Evolutionary conservation across 2,329 filamentous ascomycete species (phyloP), one percentile per base, ranked within the genome.

Genomic region (Rutstroemia sydowiana): DNA sequence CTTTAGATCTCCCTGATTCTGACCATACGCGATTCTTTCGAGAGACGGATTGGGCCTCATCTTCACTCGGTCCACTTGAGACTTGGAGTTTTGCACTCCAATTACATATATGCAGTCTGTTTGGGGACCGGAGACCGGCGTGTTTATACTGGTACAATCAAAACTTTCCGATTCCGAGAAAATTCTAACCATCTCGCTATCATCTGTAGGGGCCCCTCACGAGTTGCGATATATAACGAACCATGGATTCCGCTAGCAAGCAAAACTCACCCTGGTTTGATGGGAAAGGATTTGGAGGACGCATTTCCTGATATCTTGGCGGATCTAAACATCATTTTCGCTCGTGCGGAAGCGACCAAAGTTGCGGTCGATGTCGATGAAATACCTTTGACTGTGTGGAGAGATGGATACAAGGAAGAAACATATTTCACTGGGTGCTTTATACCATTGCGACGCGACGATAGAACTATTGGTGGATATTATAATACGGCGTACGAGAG

Each of bases 341-440:
- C 54, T 6, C 20, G 28, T 14, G 59, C 60, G n/a, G 60, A 58
- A 32, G 26, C 39, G 9, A 50, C 51, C 9, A 59, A 59, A n/a
- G 8, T 54, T n/a, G 58, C 62, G 18, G 55, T 42, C 0, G 53
- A 57, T 23, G 46, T 64, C 1, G 43, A 55, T 20, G 61, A 65
- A 45, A 56, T 61, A 40, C 45, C 59, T 44, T 53, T 64, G 41
- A 57, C 58, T 26, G 55, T 61, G 2, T 58, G 62, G 26, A 55
- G 63, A 6, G 54, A 51, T 26, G 57, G 55, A 1, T 61, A 59
- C n/a, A 20, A 56, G 2, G 59, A 63, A 26, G 62, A 65, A 39
- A 53, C 58, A 9, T 62, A 61, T 37, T 65, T 64, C 40, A 60
- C 58, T 10, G 62, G 60, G 7, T 63, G 56, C 21, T 60, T 64